Conservation (phyloP, 495 filamentous ascomycete species). For the Penicillium bovifimosum region DNA sequence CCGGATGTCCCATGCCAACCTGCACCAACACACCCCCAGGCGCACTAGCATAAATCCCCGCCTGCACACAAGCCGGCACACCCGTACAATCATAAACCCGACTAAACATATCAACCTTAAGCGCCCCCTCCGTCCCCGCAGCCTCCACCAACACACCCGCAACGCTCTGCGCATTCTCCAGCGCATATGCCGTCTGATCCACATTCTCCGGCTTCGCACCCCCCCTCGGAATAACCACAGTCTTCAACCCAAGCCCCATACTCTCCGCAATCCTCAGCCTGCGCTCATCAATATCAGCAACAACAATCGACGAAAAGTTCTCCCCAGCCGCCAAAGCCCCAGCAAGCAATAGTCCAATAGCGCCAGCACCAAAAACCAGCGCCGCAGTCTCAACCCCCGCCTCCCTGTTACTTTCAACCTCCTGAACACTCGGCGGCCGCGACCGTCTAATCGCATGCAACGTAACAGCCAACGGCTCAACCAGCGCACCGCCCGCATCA, state of each 20-base stretch:
- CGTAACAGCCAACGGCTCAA: constrained; percentile 76
- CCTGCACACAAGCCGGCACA: constrained; percentile 79
- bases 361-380: constrained; percentile 75
- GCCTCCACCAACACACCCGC: constrained; percentile 36
- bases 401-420: constrained; percentile 18
- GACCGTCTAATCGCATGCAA: constrained; percentile 68
- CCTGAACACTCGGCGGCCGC: constrained; percentile 38
- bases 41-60: constrained; percentile 73
- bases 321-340: constrained; percentile 53
- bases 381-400: constrained; percentile 44
- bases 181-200: constrained; percentile 36
- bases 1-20: constrained; percentile 90
- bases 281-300: constrained; percentile 74
- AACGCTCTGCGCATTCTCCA: constrained; percentile 37
- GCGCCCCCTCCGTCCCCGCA: constrained; percentile 35
- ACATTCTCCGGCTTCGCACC: too few species aligned
- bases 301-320: constrained; percentile 65
- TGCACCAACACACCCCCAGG: constrained; percentile 79
- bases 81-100: constrained; percentile 89
- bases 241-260: constrained; percentile 62
- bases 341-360: constrained; percentile 72
- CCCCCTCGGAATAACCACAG: constrained; percentile 51
- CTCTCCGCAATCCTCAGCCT: constrained; percentile 66
- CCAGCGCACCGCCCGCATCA: constrained; percentile 64
- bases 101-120: constrained; percentile 54